Evolutionary conservation across 1,139 yeast species (phyloP).

Genomic region (Geotrichum restrictum): DNA sequence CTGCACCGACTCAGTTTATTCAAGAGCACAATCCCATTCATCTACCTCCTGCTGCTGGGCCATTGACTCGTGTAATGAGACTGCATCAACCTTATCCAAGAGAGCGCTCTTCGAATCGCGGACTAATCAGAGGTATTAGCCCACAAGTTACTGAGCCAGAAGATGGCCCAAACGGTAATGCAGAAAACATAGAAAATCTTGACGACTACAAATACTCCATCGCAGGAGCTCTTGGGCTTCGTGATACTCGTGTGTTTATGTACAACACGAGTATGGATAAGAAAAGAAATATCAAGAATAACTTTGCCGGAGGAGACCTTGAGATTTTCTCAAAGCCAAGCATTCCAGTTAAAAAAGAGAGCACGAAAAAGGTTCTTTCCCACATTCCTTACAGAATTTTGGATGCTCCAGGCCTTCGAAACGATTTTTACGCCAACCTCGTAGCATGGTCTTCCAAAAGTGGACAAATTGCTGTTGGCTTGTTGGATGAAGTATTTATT

Average conservation of each 20-base stretch:
- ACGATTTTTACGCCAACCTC: conserved; percentile 77
- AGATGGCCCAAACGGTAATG: conserved; percentile 10
- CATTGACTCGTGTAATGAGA: neutral
- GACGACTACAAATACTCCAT: neutral
- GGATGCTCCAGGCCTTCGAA: conserved; percentile 71
- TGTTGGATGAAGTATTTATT: conserved; percentile 55
- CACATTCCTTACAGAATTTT: conserved; percentile 48
- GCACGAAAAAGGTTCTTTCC: conserved; percentile 13
- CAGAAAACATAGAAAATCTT: conserved; percentile 5
- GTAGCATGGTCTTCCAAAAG: conserved; percentile 62
- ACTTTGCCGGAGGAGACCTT: conserved; percentile 15
- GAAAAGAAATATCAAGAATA: neutral
- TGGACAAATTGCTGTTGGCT: conserved; percentile 63
- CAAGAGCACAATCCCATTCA: neutral
- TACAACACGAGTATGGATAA: conserved; percentile 4
- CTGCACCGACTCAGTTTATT: neutral
- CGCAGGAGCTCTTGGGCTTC: conserved; percentile 13
- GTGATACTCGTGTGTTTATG: conserved; percentile 11
- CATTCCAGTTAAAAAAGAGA: neutral
- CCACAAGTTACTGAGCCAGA: neutral
- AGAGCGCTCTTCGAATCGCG: neutral
- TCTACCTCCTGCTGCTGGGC: conserved; percentile 5
- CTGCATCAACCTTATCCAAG: neutral
- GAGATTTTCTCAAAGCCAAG: conserved; percentile 1
- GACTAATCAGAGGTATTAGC: neutral